A percentile compares a stretch with the other conserved stretches of the same genome.
phyloP scores from a whole-genome alignment of 1,284 basidiomycete species.

The Fomes fomentarius region DNA sequence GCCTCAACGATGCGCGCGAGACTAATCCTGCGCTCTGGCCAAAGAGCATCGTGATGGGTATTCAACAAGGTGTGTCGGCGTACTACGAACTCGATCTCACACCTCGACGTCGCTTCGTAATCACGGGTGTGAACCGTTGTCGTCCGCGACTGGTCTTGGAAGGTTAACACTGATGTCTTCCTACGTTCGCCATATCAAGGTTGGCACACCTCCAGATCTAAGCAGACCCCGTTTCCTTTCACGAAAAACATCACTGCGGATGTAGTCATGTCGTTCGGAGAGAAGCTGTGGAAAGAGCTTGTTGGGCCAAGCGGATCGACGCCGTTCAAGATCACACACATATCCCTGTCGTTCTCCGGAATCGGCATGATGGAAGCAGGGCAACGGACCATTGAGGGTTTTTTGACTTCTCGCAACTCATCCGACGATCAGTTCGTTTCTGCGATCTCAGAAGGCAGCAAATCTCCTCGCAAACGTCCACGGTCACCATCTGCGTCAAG shows the following conservation, averaged over 20 bases:
- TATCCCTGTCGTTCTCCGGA: constrained; percentile 83
- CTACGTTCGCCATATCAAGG: constrained; percentile 41
- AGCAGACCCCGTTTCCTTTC: constrained; percentile 87
- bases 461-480: constrained; percentile 20
- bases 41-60: constrained; percentile 83
- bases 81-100: not conserved
- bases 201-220: constrained; percentile 70
- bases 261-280: constrained; percentile 75
- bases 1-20: constrained; percentile 84
- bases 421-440: constrained; percentile 28
- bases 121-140: not conserved
- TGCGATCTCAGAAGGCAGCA: not conserved
- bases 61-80: constrained; percentile 59
- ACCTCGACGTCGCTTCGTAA: not conserved
- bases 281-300: constrained; percentile 89
- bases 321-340: constrained; percentile 70
- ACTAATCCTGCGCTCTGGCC: constrained; percentile 85
- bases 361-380: constrained; percentile 82
- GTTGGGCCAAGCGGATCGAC: constrained; percentile 51
- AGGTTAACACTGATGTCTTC: not conserved
- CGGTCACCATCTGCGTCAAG: constrained; percentile 8
- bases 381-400: constrained; percentile 87
- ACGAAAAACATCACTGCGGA: constrained; percentile 75
- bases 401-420: constrained; percentile 54
- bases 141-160: not conserved